phyloP scores from a whole-genome alignment of 2,329 filamentous ascomycete genomes.

The Colletotrichum zoysiae region DNA sequence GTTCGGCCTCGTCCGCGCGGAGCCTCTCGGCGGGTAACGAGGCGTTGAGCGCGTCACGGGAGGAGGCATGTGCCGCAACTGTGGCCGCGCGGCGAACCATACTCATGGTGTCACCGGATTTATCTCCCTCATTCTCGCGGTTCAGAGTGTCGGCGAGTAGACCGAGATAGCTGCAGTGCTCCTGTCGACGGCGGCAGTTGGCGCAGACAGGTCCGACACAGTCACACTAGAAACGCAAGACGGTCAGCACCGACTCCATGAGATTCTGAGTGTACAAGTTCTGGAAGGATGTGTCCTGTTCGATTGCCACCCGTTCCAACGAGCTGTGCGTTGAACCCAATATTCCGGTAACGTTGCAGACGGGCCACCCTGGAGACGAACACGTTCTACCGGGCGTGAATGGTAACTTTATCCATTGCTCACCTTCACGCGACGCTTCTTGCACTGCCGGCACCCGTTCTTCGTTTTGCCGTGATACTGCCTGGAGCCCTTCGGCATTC shows the following conservation, averaged over 20 bases:
- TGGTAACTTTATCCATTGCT: background rate
- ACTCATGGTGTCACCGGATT: conserved; percentile 25
- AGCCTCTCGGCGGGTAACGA: conserved; percentile 40
- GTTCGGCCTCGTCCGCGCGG: conserved; percentile 40
- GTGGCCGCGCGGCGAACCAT: conserved; percentile 40
- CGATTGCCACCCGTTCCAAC: background rate
- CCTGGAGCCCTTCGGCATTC: conserved; percentile 41
- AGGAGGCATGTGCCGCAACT: conserved; percentile 38
- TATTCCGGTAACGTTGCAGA: conserved; percentile 3
- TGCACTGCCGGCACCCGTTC: conserved; percentile 41
- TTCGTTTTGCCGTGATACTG: conserved; percentile 42
- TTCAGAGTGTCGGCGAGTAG: conserved; percentile 39
- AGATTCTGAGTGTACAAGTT: background rate
- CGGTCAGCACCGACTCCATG: conserved; percentile 1
- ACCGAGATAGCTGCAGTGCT: conserved; percentile 42
- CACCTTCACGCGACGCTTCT: conserved; percentile 42
- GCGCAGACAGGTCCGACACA: conserved; percentile 41
- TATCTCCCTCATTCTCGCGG: conserved; percentile 36
- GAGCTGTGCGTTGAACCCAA: conserved; percentile 1
- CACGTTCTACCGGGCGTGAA: background rate
- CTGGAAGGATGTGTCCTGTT: conserved; percentile 14
- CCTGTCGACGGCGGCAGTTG: conserved; percentile 40
- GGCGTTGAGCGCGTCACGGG: conserved; percentile 33
- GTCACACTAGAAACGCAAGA: conserved; percentile 30
- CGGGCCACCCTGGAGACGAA: background rate